Percentiles rank a stretch among this genome's conserved stretches.
Conservation (phyloP, 257 asterid genomes). For the Solanum gandarillasii region DNA sequence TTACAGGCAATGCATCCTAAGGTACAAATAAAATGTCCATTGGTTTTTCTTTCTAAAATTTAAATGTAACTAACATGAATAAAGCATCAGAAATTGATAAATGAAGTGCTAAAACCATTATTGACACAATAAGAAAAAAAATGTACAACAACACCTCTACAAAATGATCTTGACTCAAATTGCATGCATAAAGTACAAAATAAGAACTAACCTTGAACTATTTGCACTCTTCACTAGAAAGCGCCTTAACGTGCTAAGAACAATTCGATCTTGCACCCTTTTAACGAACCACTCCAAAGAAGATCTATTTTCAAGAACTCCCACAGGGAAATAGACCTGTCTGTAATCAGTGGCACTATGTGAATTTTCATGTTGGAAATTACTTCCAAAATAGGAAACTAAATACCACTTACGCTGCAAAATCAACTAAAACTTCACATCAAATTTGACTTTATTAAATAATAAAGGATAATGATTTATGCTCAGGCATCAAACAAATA, state of each 20-base stretch:
- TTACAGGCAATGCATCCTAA: not conserved
- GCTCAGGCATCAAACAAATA: not conserved
- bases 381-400: not conserved
- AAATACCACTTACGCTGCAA: not conserved
- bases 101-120: not conserved
- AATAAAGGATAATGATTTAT: not conserved
- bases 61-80: not conserved
- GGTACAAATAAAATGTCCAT: not conserved
- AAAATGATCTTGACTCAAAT: not conserved
- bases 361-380: not conserved
- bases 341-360: slow-evolving; percentile 28
- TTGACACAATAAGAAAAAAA: not conserved
- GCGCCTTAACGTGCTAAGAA: slow-evolving; percentile 56
- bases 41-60: not conserved
- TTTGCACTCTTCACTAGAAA: slow-evolving; percentile 48
- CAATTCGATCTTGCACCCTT: slow-evolving; percentile 72
- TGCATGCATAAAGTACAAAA: not conserved
- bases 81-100: not conserved
- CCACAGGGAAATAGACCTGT: slow-evolving; percentile 26
- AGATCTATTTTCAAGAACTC: slow-evolving; percentile 32
- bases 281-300: slow-evolving; percentile 70
- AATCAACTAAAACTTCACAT: not conserved
- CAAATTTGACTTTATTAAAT: not conserved
- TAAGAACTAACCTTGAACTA: slow-evolving; percentile 52
- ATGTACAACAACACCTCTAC: not conserved